These are phyloP conservation scores for Myotisia sp. DNA, from an alignment of 2,329 filamentous ascomycete genomes.

Conservation along the genomic window DNA sequence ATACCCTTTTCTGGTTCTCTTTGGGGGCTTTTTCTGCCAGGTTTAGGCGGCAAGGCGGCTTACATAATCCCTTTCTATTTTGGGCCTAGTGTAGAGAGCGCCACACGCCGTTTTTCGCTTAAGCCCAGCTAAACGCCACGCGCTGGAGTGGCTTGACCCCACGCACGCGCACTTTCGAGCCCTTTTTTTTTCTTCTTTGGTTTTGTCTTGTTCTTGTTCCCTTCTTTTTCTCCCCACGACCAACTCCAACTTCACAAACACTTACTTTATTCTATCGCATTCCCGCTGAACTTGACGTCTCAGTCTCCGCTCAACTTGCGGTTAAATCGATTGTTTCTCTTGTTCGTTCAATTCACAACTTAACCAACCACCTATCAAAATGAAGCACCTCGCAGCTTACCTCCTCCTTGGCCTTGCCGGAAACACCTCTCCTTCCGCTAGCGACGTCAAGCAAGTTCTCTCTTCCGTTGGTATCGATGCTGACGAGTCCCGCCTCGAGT, in stretches of 20 bases:
- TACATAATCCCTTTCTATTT: slow-evolving; percentile 1
- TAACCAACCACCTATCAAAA: slow-evolving; percentile 44
- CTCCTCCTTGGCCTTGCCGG: slow-evolving; percentile 90
- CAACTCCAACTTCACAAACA: too few species aligned
- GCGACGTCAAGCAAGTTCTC: slow-evolving; percentile 79
- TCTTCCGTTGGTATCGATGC: slow-evolving; percentile 89
- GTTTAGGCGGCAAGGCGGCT: not conserved
- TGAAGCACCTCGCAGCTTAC: slow-evolving; percentile 99
- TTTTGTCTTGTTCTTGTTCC: slow-evolving; percentile 1
- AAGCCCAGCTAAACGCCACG: not conserved
- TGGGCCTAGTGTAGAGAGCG: too few species aligned
- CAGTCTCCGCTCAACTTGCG: slow-evolving; percentile 96
- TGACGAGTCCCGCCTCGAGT: slow-evolving; percentile 70
- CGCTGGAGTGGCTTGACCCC: slow-evolving; percentile 3
- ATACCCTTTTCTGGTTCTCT: too few species aligned
- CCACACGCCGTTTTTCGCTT: too few species aligned
- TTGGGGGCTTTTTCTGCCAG: too few species aligned
- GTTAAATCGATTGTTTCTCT: slow-evolving; percentile 97
- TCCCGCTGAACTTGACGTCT: slow-evolving; percentile 82
- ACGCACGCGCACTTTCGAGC: not conserved
- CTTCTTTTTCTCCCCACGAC: slow-evolving; percentile 2
- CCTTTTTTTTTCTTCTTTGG: not conserved
- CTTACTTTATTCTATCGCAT: too few species aligned
- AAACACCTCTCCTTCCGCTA: slow-evolving; percentile 74
- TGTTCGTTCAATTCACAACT: slow-evolving; percentile 26